A percentile compares a stretch with the other conserved stretches of the same genome.
Evolutionary conservation across 2,329 filamentous ascomycete genomes (phyloP).

Genomic region (Cryphonectria carpinicola): DNA sequence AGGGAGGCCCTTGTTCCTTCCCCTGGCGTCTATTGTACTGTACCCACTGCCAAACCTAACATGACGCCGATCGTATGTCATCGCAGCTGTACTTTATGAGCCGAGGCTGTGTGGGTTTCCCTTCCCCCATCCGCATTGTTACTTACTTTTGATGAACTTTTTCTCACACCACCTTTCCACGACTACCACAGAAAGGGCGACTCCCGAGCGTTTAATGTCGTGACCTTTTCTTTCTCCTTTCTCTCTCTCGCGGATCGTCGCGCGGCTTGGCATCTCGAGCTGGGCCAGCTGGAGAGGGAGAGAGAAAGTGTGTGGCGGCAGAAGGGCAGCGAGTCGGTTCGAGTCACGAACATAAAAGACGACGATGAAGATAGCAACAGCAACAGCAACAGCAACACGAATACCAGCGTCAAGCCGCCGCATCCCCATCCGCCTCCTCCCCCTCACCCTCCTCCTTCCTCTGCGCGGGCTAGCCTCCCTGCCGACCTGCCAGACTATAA

Average conservation of each 20-base stretch:
- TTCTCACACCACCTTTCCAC: conserved; percentile 3
- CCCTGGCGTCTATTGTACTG: neutral
- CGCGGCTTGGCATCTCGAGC: conserved; percentile 21
- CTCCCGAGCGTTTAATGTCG: conserved; percentile 16
- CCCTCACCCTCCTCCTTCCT: no score
- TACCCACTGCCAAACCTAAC: conserved; percentile 22
- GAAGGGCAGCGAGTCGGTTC: conserved; percentile 4
- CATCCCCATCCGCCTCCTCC: no score
- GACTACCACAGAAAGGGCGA: neutral
- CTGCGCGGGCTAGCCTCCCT: neutral
- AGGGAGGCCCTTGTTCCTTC: neutral
- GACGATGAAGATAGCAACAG: conserved; percentile 17
- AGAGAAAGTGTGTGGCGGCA: neutral
- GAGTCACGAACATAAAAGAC: neutral
- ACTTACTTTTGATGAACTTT: neutral
- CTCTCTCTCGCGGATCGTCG: conserved; percentile 15
- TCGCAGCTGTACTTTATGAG: conserved; percentile 3
- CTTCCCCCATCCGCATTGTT: neutral
- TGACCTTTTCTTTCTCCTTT: conserved; percentile 9
- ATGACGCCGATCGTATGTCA: conserved; percentile 22
- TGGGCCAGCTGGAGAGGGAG: conserved; percentile 14
- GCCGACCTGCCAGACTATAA: neutral
- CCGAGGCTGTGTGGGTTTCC: conserved; percentile 10
- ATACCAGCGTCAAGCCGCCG: neutral
- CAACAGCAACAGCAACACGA: conserved; percentile 3